Percentiles rank a stretch among this genome's conserved stretches.
These are phyloP conservation scores for Chondrus crispus DNA, from an alignment of 23 red algal species.

Conservation along the genomic window DNA sequence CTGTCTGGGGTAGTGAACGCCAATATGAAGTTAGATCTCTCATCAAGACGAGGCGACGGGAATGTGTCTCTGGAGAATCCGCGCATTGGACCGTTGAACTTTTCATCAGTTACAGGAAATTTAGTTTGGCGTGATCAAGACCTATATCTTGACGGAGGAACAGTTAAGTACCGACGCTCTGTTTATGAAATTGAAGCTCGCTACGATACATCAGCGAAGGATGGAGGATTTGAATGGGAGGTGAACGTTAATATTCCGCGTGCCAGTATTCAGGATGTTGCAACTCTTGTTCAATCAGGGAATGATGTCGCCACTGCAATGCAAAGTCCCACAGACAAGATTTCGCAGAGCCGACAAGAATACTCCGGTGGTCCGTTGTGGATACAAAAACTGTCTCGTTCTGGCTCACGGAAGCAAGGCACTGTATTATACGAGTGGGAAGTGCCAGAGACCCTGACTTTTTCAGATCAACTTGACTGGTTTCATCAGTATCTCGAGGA, in stretches of 20 bases:
- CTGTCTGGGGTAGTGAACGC: background rate
- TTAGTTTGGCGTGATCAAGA: slow-evolving; percentile 31
- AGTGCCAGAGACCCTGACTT: slow-evolving; percentile 4
- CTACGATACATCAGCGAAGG: background rate
- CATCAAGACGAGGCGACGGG: background rate
- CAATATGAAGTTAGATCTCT: slow-evolving; percentile 32
- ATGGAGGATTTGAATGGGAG: background rate
- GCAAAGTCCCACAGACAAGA: background rate
- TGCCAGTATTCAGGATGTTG: slow-evolving; percentile 32
- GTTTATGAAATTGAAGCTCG: slow-evolving; percentile 16
- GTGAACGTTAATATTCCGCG: slow-evolving; percentile 15
- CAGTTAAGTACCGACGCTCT: background rate
- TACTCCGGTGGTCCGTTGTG: slow-evolving; percentile 9
- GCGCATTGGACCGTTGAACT: background rate
- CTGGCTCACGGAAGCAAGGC: background rate
- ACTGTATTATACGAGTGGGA: background rate
- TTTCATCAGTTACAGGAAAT: slow-evolving; percentile 2
- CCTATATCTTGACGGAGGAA: background rate
- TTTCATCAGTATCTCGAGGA: slow-evolving; percentile 23
- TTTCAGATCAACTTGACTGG: slow-evolving; percentile 1
- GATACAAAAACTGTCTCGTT: slow-evolving; percentile 22
- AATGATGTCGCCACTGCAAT: slow-evolving; percentile 29
- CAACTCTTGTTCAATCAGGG: slow-evolving; percentile 20
- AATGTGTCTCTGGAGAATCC: background rate
- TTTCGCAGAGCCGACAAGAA: background rate